A percentile compares a stretch with the other conserved stretches of the same genome.
phyloP scores from a whole-genome alignment of 495 filamentous ascomycete genomes.

The Hyphodiscus hymeniophilus region DNA sequence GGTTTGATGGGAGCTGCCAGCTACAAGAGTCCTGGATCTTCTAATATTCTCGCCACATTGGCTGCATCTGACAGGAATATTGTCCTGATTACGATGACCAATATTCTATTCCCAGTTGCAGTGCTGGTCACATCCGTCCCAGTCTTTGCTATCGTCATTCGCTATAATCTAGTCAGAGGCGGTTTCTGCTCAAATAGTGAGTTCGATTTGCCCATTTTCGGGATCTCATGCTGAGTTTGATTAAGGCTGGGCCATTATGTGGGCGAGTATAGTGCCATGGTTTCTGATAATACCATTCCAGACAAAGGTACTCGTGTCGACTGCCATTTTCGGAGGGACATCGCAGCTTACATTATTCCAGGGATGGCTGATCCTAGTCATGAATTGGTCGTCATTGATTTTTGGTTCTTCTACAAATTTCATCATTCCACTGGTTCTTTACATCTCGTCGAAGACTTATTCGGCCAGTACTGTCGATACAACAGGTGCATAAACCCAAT shows the following conservation, averaged over 20 bases:
- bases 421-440: constrained; percentile 1
- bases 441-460: constrained; percentile 4
- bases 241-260: background rate
- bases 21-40: background rate
- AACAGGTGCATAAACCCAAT: background rate
- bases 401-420: constrained; percentile 5
- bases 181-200: constrained; percentile 3
- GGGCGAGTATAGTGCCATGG: constrained; percentile 2
- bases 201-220: background rate
- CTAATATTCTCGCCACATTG: constrained; percentile 2
- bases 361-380: constrained; percentile 3
- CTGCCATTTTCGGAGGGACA: background rate
- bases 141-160: constrained; percentile 3
- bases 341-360: background rate
- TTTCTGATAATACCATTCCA: constrained; percentile 5
- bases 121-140: constrained; percentile 3
- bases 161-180: constrained; percentile 4
- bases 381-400: constrained; percentile 4
- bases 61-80: background rate
- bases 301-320: background rate
- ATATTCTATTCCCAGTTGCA: constrained; percentile 1
- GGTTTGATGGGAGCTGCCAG: constrained; percentile 2
- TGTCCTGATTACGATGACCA: background rate
- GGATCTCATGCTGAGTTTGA: background rate
- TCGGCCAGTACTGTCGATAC: constrained; percentile 1